phyloP scores from a whole-genome alignment of 257 asterid genomes.

The Jacaranda copaia region DNA sequence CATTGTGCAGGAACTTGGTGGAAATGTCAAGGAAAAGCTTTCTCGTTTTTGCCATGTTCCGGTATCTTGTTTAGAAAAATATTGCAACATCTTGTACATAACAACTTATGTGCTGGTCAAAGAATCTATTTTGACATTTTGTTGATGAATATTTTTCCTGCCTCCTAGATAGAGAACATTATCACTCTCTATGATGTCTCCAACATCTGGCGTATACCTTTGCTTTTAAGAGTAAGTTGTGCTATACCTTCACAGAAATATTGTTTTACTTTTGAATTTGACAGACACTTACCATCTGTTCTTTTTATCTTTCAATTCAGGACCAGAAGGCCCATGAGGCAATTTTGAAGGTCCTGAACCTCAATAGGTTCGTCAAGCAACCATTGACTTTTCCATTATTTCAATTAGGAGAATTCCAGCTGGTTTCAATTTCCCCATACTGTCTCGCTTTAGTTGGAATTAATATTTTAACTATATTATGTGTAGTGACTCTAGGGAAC shows the following conservation, averaged over 20 bases:
- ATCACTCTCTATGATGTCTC: slow-evolving; percentile 84
- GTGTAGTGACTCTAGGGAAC: slow-evolving; percentile 64
- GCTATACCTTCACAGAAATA: slow-evolving; percentile 18
- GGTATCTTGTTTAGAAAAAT: slow-evolving; percentile 46
- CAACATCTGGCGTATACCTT: slow-evolving; percentile 89
- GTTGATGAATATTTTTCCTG: slow-evolving; percentile 25
- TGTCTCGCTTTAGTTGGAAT: slow-evolving; percentile 1
- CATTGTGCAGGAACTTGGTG: slow-evolving; percentile 73
- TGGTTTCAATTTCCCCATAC: slow-evolving; percentile 22
- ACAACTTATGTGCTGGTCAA: slow-evolving; percentile 31
- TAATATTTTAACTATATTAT: slow-evolving; percentile 9
- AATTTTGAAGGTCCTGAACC: slow-evolving; percentile 79
- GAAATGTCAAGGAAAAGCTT: slow-evolving; percentile 73
- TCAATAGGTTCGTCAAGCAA: slow-evolving; percentile 62
- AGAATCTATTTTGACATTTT: slow-evolving; percentile 4
- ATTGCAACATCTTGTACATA: slow-evolving; percentile 9
- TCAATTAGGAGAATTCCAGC: slow-evolving; percentile 19
- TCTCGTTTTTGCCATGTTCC: slow-evolving; percentile 90
- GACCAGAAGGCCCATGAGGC: slow-evolving; percentile 96
- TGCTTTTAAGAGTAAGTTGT: slow-evolving; percentile 75
- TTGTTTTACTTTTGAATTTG: slow-evolving; percentile 22
- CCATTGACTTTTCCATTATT: slow-evolving; percentile 17
- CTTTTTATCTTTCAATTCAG: slow-evolving; percentile 46
- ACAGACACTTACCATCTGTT: slow-evolving; percentile 2
- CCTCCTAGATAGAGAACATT: slow-evolving; percentile 67